phyloP scores from a whole-genome alignment of 306 rosid species.

The Lathyrus aphaca region DNA sequence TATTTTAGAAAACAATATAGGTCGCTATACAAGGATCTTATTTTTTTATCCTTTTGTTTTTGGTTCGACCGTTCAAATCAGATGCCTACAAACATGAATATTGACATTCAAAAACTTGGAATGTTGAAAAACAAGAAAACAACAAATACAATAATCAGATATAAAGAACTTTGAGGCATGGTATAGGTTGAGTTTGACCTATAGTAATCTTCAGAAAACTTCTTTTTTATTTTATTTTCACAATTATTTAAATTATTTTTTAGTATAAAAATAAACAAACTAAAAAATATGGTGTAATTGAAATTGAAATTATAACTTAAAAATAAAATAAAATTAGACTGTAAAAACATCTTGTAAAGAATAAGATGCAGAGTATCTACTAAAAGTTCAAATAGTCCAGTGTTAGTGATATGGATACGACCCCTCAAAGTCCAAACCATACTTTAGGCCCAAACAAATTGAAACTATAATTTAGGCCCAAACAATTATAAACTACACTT shows the following conservation, averaged over 20 bases:
- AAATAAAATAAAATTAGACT: no score
- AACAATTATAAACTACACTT: background rate
- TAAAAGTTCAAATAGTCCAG: no score
- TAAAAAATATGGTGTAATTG: background rate
- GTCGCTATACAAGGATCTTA: background rate
- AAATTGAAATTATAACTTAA: background rate
- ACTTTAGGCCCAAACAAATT: background rate
- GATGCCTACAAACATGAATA: slow-evolving; percentile 8
- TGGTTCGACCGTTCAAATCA: background rate
- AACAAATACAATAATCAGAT: background rate
- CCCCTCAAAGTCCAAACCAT: background rate
- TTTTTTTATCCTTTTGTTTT: background rate
- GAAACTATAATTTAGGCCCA: background rate
- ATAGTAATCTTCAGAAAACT: background rate
- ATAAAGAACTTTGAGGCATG: background rate
- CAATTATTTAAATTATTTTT: background rate
- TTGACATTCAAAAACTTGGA: background rate
- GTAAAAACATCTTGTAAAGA: no score
- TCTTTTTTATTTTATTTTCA: background rate
- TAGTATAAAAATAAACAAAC: background rate
- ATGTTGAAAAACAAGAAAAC: background rate
- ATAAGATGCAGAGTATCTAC: no score
- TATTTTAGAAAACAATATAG: background rate
- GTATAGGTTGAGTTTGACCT: background rate
- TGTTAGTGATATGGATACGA: background rate